Percentiles rank a stretch among this genome's conserved stretches.
These are phyloP conservation scores for Mortierella claussenii DNA, from an alignment of 192 early-diverging fungal species.

Conservation along the genomic window DNA sequence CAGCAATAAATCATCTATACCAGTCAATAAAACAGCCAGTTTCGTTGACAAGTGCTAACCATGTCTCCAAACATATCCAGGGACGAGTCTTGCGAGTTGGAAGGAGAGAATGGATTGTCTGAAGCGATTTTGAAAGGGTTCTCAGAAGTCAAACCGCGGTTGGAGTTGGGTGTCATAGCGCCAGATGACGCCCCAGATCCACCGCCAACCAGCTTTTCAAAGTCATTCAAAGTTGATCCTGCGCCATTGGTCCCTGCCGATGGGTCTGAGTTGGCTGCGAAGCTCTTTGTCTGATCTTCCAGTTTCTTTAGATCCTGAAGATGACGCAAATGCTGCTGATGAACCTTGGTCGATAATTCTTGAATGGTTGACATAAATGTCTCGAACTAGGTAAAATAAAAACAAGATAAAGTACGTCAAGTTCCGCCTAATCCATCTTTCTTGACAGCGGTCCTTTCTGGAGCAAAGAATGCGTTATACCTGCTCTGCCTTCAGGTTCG, in stretches of 20 bases:
- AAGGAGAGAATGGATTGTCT: constrained; percentile 39
- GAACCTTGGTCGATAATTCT: constrained; percentile 64
- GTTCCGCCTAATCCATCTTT: too few relatives aligned
- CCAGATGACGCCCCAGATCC: constrained; percentile 10
- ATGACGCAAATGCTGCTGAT: constrained; percentile 69
- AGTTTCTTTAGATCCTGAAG: constrained; percentile 65
- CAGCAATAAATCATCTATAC: too few relatives aligned
- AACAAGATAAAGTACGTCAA: background rate
- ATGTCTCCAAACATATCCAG: constrained; percentile 54
- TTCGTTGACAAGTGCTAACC: constrained; percentile 16
- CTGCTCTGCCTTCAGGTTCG: constrained; percentile 75
- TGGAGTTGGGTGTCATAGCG: constrained; percentile 3
- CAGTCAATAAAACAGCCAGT: background rate
- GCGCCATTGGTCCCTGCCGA: constrained; percentile 23
- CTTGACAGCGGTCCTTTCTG: too few relatives aligned
- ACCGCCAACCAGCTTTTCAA: constrained; percentile 52
- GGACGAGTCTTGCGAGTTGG: constrained; percentile 13
- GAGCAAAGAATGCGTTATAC: constrained; percentile 29
- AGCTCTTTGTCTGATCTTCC: constrained; percentile 61
- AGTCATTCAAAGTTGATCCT: constrained; percentile 40
- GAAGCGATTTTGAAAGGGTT: constrained; percentile 53
- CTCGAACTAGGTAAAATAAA: constrained; percentile 58
- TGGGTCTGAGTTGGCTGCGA: constrained; percentile 35
- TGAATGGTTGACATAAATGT: constrained; percentile 70
- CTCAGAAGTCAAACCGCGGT: constrained; percentile 17